Evolutionary conservation across 176 grass and related monocot genomes (phyloP).

Genomic region (Saccharum officinarum): DNA sequence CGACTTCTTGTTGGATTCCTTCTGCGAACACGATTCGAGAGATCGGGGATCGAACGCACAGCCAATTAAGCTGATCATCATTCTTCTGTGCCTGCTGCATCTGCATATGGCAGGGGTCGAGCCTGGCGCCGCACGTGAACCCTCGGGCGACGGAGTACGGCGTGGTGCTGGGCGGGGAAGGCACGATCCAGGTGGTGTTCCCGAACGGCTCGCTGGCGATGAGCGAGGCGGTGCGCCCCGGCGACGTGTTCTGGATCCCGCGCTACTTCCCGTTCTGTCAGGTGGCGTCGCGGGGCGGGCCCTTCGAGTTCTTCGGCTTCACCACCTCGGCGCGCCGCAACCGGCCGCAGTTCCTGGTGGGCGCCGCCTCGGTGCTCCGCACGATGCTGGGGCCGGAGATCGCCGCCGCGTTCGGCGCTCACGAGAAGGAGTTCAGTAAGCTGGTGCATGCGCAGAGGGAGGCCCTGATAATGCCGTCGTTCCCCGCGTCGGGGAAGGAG

Average conservation of each 20-base stretch:
- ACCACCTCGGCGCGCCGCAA: constrained; percentile 77
- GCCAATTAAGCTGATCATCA: not conserved
- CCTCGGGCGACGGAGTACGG: constrained; percentile 79
- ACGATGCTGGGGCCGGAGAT: constrained; percentile 72
- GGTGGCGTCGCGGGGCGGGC: constrained; percentile 59
- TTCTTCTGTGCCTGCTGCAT: not conserved
- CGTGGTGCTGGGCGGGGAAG: constrained; percentile 64
- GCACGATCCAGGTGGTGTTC: constrained; percentile 63
- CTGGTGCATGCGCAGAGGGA: constrained; percentile 52
- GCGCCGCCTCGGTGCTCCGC: constrained; percentile 56
- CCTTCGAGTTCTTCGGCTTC: constrained; percentile 93
- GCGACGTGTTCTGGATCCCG: constrained; percentile 89
- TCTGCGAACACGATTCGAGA: not conserved
- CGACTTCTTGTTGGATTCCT: not conserved
- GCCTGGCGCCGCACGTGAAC: constrained; percentile 90
- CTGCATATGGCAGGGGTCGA: constrained; percentile 58
- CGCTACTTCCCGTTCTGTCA: constrained; percentile 90
- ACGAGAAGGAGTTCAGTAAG: constrained; percentile 43
- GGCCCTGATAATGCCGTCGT: constrained; percentile 56
- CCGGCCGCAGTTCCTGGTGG: constrained; percentile 72
- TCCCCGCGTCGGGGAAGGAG: constrained; percentile 16
- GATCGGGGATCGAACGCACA: not conserved
- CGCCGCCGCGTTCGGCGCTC: constrained; percentile 62
- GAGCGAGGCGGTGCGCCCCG: constrained; percentile 51
- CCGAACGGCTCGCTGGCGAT: constrained; percentile 82